Conservation (phyloP, 768 basidiomycete species). For the Suillus variegatus region DNA sequence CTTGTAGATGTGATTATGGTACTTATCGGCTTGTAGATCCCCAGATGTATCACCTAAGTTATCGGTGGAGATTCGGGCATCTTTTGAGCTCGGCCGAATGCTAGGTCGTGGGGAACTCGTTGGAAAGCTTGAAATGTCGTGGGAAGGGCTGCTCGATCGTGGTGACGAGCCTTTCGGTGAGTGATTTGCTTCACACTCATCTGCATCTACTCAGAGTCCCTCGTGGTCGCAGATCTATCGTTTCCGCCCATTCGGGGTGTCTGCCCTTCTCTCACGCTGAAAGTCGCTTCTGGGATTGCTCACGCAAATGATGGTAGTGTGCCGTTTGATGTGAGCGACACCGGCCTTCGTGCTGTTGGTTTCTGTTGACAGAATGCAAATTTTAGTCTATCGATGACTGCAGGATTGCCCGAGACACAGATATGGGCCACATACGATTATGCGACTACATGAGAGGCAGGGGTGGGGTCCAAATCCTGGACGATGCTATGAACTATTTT, state of each 20-base stretch:
- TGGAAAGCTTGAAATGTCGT: neutral
- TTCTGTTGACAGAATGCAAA: neutral
- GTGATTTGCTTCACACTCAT: neutral
- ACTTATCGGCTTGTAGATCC: neutral
- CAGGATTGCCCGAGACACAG: neutral
- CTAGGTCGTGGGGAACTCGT: neutral
- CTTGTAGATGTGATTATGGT: neutral
- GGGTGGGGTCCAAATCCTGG: neutral
- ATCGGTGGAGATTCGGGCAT: neutral
- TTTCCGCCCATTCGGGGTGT: neutral
- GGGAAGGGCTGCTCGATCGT: neutral
- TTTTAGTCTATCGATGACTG: neutral
- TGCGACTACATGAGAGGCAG: neutral
- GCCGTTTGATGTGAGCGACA: neutral
- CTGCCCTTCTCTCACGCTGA: neutral
- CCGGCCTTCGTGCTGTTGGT: neutral
- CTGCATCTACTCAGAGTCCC: neutral
- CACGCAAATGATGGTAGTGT: neutral
- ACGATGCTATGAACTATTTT: neutral
- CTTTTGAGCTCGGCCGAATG: slow-evolving; percentile 1
- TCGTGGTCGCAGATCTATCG: neutral
- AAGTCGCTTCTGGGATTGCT: neutral
- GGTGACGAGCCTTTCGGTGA: neutral
- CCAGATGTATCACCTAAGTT: neutral
- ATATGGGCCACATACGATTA: neutral